Evolutionary conservation across 306 rosid species (phyloP).

Genomic region (Cucurbita argyrosperma): DNA sequence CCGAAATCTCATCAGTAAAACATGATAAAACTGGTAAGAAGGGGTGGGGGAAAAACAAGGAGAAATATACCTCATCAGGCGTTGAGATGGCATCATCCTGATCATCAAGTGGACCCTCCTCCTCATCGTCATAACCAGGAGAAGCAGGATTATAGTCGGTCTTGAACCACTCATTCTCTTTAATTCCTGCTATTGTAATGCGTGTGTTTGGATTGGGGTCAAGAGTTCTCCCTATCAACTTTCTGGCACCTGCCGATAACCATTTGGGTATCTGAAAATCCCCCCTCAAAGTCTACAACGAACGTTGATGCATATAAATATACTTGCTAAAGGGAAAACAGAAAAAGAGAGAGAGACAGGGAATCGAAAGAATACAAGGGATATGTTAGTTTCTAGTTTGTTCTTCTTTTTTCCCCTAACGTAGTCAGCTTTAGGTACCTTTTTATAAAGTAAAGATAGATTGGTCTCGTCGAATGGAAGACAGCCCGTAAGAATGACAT

Average conservation of each 20-base stretch:
- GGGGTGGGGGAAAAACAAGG: not conserved
- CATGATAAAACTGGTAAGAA: not conserved
- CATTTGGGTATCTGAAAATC: slow-evolving; percentile 64
- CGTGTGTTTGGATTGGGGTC: slow-evolving; percentile 69
- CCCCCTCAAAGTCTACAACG: slow-evolving; percentile 53
- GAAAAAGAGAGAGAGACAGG: not conserved
- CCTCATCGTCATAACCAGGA: slow-evolving; percentile 34
- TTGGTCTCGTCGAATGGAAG: slow-evolving; percentile 90
- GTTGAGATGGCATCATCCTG: slow-evolving; percentile 30
- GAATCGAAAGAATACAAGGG: not conserved
- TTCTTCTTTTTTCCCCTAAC: not conserved
- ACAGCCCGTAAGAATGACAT: slow-evolving; percentile 56
- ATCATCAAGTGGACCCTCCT: slow-evolving; percentile 31
- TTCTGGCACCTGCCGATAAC: slow-evolving; percentile 59
- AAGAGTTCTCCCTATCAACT: slow-evolving; percentile 58
- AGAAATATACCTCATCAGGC: slow-evolving; percentile 22
- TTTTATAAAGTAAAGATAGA: slow-evolving; percentile 82
- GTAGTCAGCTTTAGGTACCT: slow-evolving; percentile 28
- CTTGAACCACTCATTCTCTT: slow-evolving; percentile 76
- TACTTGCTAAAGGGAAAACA: not conserved
- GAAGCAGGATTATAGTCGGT: slow-evolving; percentile 44
- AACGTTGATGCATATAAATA: not conserved
- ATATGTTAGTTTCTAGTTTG: not conserved
- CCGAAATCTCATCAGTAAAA: not conserved
- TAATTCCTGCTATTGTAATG: slow-evolving; percentile 52